Conservation (phyloP, 1,284 basidiomycete genomes). For the Cutaneotrichosporon cutaneum region DNA sequence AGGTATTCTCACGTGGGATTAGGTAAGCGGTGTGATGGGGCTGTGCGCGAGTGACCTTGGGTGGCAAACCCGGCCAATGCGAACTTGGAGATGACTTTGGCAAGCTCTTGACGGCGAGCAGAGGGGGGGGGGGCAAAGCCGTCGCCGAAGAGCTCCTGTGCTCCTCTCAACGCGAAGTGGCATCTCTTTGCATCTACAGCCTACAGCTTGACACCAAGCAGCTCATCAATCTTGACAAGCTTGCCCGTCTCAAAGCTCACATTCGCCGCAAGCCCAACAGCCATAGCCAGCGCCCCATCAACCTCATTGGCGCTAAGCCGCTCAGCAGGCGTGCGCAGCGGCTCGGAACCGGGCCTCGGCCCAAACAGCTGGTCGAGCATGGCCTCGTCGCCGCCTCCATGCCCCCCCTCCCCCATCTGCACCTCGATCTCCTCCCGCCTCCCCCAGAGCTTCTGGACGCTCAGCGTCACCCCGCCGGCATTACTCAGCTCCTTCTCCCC, state of each 20-base stretch:
- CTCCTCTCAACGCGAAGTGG: background rate
- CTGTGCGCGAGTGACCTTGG: too few relatives aligned
- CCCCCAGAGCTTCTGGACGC: constrained; percentile 57
- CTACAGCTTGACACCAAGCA: constrained; percentile 39
- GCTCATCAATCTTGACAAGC: constrained; percentile 52
- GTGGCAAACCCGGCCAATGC: too few relatives aligned
- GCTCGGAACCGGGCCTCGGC: constrained; percentile 52
- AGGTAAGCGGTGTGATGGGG: too few relatives aligned
- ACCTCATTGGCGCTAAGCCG: constrained; percentile 58
- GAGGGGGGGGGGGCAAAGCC: too few relatives aligned
- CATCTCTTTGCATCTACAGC: background rate
- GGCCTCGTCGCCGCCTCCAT: constrained; percentile 59
- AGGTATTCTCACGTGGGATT: background rate
- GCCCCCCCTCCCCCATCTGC: constrained; percentile 55
- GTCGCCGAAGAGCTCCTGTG: too few relatives aligned
- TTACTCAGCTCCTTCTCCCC: constrained; percentile 57
- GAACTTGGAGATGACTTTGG: too few relatives aligned
- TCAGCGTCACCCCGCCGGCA: constrained; percentile 57
- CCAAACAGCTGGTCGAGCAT: constrained; percentile 61
- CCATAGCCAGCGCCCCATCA: constrained; percentile 59
- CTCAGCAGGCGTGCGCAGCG: constrained; percentile 56
- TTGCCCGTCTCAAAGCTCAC: constrained; percentile 59
- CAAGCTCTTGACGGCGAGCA: too few relatives aligned
- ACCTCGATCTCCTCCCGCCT: constrained; percentile 56
- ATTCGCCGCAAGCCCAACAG: constrained; percentile 59